Evolutionary conservation across 805 yeast species (phyloP).

Genomic region (Candida cerambycidarum): DNA sequence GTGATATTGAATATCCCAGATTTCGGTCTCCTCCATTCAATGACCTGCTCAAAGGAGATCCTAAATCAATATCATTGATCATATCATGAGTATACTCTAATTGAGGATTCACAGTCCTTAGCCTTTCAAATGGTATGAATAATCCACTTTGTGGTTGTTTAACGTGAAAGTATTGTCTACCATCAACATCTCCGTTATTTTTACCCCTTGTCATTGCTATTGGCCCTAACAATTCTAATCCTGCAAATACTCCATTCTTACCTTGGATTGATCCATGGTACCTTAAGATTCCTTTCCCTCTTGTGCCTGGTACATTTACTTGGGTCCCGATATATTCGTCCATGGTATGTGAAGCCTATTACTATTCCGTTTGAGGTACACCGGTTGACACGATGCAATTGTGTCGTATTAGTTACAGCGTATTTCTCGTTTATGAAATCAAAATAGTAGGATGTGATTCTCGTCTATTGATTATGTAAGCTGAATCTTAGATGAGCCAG

Average conservation of each 20-base stretch:
- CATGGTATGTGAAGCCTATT: background rate
- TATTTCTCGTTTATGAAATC: constrained; percentile 4
- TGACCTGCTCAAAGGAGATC: background rate
- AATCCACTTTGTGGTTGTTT: constrained; percentile 66
- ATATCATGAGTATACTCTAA: constrained; percentile 17
- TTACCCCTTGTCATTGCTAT: constrained; percentile 62
- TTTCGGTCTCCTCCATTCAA: too few species aligned
- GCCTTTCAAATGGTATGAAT: constrained; percentile 60
- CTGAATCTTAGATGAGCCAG: background rate
- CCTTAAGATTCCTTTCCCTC: constrained; percentile 61
- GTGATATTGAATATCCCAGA: too few species aligned
- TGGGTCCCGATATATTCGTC: constrained; percentile 30
- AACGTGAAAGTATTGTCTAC: constrained; percentile 67
- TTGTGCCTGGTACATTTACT: constrained; percentile 64
- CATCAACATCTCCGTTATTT: constrained; percentile 81
- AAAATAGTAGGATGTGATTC: constrained; percentile 3
- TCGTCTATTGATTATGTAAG: constrained; percentile 5
- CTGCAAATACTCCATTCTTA: constrained; percentile 77
- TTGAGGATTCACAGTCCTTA: constrained; percentile 34
- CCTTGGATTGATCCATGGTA: constrained; percentile 74
- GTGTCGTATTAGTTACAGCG: background rate
- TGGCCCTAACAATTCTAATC: constrained; percentile 78
- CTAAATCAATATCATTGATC: constrained; percentile 13
- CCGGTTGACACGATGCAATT: background rate
- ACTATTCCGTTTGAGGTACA: too few species aligned